Base-by-base conservation (phyloP, 1,284 basidiomycete genomes). In the Ustilago esculenta region DNA sequence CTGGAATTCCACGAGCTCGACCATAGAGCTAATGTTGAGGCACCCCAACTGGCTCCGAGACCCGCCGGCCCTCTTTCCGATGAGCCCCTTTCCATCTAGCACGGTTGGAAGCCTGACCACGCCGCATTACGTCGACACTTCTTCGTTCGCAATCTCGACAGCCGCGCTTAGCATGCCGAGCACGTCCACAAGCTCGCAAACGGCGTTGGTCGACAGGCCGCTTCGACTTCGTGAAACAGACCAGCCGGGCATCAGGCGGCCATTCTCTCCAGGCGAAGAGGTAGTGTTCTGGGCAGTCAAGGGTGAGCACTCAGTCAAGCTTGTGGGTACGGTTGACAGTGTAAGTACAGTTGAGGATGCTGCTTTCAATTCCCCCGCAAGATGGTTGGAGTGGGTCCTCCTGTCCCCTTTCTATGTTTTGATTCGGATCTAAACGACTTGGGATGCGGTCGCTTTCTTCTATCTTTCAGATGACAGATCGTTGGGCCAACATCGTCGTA, bases 201-300 rank as follows among this genome's bases (percentile, higher is more conserved):
- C 11, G 17, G 48, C 7, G 0, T 2, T 21, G 14, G 3, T 23
- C n/a, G 24, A 49, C 4, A 11, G 1, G 4, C 1, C 20, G 9
- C 25, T 8, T 5, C n/a, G 21, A n/a, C 7, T 23, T 1, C 1
- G n/a, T 2, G 21, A 20, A 8, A 11, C n/a, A 37, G 30, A 9
- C 1, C 17, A 29, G 10, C 5, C 46, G 3, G 8, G 24, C 1
- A 11, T 29, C 35, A 60, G 53, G 29, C 33, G 41, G 24, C 60
- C 67, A 1, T 49, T 64, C 30, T 48, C 40, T 2, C 51, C 42
- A 1, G 67, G 67, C 6, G 55, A 51, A 23, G 37, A 53, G 30
- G 67, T 70, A 45, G 56, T 70, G 0, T 70, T 70, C 29, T 70
- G 67, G 67, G 56, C 58, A 5, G 52, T 52, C 29, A 55, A 60